A percentile compares a stretch with the other conserved stretches of the same genome.
These are phyloP conservation scores for Chrysoporthe cubensis DNA, from an alignment of 2,329 filamentous ascomycete species.

Conservation along the genomic window DNA sequence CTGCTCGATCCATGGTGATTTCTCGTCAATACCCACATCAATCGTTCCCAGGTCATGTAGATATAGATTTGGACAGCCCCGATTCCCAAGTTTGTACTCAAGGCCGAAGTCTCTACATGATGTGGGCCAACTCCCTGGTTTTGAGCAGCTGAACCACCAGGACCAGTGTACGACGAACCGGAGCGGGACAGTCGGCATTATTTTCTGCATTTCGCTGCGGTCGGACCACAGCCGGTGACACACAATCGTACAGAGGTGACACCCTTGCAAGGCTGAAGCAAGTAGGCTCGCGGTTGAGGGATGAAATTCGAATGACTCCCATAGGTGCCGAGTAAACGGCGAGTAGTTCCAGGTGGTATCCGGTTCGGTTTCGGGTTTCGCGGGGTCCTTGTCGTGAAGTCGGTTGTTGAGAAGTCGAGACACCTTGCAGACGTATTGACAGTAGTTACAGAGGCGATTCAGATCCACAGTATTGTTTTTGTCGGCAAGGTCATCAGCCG, in stretches of 20 bases:
- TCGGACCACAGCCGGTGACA: neutral
- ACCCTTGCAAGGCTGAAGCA: neutral
- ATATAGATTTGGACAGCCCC: too few species aligned
- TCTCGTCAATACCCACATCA: too few species aligned
- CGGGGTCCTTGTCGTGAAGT: neutral
- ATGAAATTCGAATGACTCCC: constrained; percentile 2
- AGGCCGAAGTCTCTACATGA: neutral
- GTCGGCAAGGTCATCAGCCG: neutral
- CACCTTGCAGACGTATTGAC: neutral
- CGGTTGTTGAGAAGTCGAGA: neutral
- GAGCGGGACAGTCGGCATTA: neutral
- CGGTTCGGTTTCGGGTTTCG: neutral
- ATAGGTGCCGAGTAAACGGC: neutral
- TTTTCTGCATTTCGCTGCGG: neutral
- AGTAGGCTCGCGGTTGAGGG: neutral
- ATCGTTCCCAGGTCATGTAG: too few species aligned
- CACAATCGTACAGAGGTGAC: neutral
- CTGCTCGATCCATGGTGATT: too few species aligned
- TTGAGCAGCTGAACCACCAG: neutral
- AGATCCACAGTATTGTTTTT: neutral
- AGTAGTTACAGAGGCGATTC: neutral
- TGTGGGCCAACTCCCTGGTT: neutral
- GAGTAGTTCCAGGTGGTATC: too few species aligned
- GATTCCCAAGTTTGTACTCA: neutral
- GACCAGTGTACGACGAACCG: neutral